Evolutionary conservation across 305 asterid genomes (phyloP).

Genomic region (Solanum hybrid): DNA sequence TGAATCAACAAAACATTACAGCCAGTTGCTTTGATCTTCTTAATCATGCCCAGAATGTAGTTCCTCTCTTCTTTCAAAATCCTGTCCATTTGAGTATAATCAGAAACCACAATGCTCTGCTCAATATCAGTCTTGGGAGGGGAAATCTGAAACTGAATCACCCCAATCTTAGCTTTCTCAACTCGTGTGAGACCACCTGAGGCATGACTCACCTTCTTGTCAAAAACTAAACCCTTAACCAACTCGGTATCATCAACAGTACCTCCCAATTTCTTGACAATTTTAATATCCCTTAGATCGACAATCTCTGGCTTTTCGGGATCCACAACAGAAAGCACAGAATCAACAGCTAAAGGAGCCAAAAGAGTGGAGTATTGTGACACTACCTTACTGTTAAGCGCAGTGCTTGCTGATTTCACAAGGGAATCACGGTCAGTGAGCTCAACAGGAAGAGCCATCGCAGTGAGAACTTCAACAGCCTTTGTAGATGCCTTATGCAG

Average conservation of each 20-base stretch:
- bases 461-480: conserved; percentile 73
- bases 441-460: conserved; percentile 92
- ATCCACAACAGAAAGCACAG: conserved; percentile 84
- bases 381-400: conserved; percentile 84
- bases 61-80: conserved; percentile 97
- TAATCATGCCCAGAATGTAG: conserved; percentile 82
- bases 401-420: conserved; percentile 77
- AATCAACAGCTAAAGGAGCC: conserved; percentile 94
- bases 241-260: conserved; percentile 91
- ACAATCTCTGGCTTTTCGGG: conserved; percentile 81
- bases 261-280: conserved; percentile 88
- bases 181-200: conserved; percentile 81
- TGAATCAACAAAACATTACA: conserved; percentile 93
- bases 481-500: conserved; percentile 68
- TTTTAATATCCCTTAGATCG: conserved; percentile 76
- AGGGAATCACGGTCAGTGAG: conserved; percentile 73
- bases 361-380: conserved; percentile 87
- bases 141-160: conserved; percentile 85
- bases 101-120: conserved; percentile 93
- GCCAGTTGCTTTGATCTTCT: conserved; percentile 86
- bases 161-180: conserved; percentile 87
- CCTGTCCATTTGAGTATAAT: conserved; percentile 97
- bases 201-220: conserved; percentile 95
- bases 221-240: conserved; percentile 75
- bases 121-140: conserved; percentile 98